Evolutionary conservation across 495 filamentous ascomycete species (phyloP).

Genomic region (Barbatosphaeria neglecta): DNA sequence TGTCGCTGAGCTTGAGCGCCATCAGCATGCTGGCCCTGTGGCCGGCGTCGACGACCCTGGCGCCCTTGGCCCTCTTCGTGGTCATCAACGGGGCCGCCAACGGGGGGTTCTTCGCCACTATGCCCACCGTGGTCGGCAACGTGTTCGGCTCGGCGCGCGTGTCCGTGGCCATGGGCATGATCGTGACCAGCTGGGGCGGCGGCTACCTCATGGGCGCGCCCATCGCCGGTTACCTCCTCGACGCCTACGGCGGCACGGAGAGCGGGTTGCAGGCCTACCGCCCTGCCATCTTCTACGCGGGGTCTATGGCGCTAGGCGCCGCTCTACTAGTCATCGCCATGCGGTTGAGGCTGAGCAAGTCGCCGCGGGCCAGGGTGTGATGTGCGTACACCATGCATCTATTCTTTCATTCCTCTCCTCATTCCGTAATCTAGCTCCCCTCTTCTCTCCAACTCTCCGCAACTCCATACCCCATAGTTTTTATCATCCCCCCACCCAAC

Average conservation of each 20-base stretch:
- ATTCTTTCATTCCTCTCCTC: background rate
- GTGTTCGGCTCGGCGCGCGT: constrained; percentile 44
- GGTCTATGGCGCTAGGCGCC: constrained; percentile 21
- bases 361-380: constrained; percentile 19
- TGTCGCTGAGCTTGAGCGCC: constrained; percentile 25
- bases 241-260: constrained; percentile 37
- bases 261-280: constrained; percentile 37
- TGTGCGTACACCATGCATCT: background rate
- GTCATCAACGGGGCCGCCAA: constrained; percentile 45
- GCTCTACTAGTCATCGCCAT: constrained; percentile 14
- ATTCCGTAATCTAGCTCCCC: background rate
- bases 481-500: too few relatives aligned
- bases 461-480: too few relatives aligned
- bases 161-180: constrained; percentile 49
- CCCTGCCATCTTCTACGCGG: constrained; percentile 49
- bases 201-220: constrained; percentile 49
- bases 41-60: constrained; percentile 42
- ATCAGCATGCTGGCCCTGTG: constrained; percentile 46
- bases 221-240: constrained; percentile 47
- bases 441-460: too few relatives aligned
- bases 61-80: constrained; percentile 39
- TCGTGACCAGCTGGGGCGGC: constrained; percentile 47
- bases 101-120: constrained; percentile 47
- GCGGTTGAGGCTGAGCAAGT: constrained; percentile 15
- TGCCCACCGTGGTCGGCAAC: constrained; percentile 49